Evolutionary conservation across 208 protist genomes (phyloP).

Genomic region (Sergeia podlipaevii): DNA sequence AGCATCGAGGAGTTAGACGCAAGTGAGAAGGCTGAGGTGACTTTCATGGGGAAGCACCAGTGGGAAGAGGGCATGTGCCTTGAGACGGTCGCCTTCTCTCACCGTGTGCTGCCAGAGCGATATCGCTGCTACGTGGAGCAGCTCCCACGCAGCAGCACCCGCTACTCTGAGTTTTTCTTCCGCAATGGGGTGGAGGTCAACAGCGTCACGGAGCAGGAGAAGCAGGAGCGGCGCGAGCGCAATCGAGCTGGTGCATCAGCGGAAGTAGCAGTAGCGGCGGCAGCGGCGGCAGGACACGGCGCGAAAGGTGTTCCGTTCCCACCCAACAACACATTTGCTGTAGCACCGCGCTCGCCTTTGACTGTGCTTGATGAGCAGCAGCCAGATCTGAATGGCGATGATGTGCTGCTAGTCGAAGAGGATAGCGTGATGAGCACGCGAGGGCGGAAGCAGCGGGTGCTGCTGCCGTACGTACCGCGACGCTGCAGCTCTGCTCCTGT

Average conservation of each 20-base stretch:
- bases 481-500: no score
- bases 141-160: constrained; percentile 19
- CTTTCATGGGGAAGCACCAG: constrained; percentile 69
- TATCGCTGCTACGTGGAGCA: constrained; percentile 50
- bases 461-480: no score
- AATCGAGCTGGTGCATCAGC: neutral
- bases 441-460: no score
- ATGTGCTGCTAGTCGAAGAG: no score
- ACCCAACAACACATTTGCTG: no score
- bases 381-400: no score
- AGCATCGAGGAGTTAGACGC: constrained; percentile 61
- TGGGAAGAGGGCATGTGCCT: constrained; percentile 79
- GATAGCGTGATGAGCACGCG: no score
- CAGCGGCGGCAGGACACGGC: neutral
- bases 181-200: constrained; percentile 67
- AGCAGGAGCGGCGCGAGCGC: constrained; percentile 5
- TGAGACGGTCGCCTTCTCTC: constrained; percentile 74
- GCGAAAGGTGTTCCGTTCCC: no score
- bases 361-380: no score
- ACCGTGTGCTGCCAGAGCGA: constrained; percentile 68
- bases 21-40: constrained; percentile 58
- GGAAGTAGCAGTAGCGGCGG: neutral
- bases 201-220: constrained; percentile 12
- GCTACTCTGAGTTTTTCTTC: constrained; percentile 80
- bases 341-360: no score